A percentile compares a stretch with the other conserved stretches of the same genome.
Evolutionary conservation across 2,329 filamentous ascomycete species (phyloP).

Genomic region (Hypoxylon sp.): DNA sequence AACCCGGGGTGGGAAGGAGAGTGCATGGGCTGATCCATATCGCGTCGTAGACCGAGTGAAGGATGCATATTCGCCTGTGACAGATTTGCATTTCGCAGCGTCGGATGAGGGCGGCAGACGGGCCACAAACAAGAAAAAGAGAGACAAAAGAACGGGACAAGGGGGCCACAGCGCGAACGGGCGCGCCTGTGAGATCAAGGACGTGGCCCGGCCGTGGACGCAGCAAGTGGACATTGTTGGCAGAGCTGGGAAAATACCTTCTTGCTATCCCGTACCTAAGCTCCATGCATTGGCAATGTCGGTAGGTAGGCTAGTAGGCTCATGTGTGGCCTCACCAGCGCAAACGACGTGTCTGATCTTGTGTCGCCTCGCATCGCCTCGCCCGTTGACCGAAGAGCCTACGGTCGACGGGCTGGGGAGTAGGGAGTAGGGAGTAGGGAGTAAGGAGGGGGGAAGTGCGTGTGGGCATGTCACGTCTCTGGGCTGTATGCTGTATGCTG

Average conservation of each 20-base stretch:
- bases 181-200: background rate
- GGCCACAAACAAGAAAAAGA: conserved; percentile 37
- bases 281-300: conserved; percentile 34
- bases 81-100: conserved; percentile 43
- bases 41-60: conserved; percentile 44
- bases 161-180: conserved; percentile 8
- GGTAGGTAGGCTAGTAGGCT: conserved; percentile 35
- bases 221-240: background rate
- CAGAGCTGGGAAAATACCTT: conserved; percentile 6
- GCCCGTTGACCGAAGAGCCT: conserved; percentile 43
- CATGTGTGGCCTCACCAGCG: conserved; percentile 41
- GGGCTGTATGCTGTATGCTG: conserved; percentile 42
- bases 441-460: conserved; percentile 19
- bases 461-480: conserved; percentile 41
- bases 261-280: no score
- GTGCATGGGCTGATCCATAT: conserved; percentile 44
- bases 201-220: conserved; percentile 20
- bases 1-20: conserved; percentile 36
- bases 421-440: conserved; percentile 32
- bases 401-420: conserved; percentile 40
- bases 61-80: conserved; percentile 44
- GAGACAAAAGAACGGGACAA: conserved; percentile 24
- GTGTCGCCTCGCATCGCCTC: conserved; percentile 44
- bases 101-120: conserved; percentile 44
- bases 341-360: conserved; percentile 44